These are phyloP conservation scores for Oleoguttula mirabilis DNA, from an alignment of 495 filamentous ascomycete species.

Conservation along the genomic window DNA sequence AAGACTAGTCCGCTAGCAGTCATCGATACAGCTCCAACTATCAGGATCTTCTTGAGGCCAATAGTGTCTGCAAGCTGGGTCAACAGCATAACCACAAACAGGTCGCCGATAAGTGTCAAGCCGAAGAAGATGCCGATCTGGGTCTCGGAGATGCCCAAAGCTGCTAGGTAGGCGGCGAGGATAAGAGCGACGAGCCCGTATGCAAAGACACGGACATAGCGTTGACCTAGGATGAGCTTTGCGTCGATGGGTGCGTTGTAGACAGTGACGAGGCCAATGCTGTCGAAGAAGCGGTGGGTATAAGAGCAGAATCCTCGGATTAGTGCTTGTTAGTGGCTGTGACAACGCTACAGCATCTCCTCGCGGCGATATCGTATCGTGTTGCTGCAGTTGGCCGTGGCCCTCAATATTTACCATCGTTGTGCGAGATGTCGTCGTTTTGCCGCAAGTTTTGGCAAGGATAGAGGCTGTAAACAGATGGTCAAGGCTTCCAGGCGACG, in stretches of 20 bases:
- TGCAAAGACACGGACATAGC: constrained; percentile 70
- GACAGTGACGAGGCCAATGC: constrained; percentile 41
- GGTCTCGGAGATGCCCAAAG: constrained; percentile 49
- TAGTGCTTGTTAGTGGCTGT: too few relatives aligned
- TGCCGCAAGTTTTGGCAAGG: too few relatives aligned
- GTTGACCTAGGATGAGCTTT: constrained; percentile 60
- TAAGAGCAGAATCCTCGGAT: too few relatives aligned
- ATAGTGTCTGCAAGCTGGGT: constrained; percentile 63
- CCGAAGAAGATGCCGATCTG: constrained; percentile 79
- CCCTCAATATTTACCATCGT: too few relatives aligned
- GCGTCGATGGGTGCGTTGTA: constrained; percentile 44
- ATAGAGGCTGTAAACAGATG: too few relatives aligned
- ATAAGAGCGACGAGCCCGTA: constrained; percentile 67
- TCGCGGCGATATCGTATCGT: too few relatives aligned
- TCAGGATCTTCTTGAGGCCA: constrained; percentile 53
- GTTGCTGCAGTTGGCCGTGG: too few relatives aligned
- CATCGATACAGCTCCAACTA: constrained; percentile 58
- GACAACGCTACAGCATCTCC: too few relatives aligned
- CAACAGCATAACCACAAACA: constrained; percentile 59
- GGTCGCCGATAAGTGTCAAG: constrained; percentile 70
- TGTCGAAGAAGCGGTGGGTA: too few relatives aligned
- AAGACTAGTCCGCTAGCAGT: constrained; percentile 54
- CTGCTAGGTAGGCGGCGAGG: constrained; percentile 55
- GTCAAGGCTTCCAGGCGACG: too few relatives aligned
- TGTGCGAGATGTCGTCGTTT: too few relatives aligned